A percentile compares a stretch with the other conserved stretches of the same genome.
Conservation (phyloP, 2,329 filamentous ascomycete species). For the Exophiala sp. region DNA sequence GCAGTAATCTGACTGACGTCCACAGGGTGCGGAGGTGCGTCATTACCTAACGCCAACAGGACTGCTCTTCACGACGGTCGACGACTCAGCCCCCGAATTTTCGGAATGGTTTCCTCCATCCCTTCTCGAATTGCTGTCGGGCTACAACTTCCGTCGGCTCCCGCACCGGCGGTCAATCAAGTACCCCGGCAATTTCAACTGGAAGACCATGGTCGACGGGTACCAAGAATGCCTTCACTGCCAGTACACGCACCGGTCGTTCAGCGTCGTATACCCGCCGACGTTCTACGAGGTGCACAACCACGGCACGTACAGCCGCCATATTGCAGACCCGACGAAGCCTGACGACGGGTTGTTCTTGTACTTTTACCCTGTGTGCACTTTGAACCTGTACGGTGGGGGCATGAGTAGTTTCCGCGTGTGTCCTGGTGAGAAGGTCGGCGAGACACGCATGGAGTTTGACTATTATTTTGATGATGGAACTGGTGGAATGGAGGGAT, state of each 20-base stretch:
- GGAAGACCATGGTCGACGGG: slow-evolving; percentile 60
- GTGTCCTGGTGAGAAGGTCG: slow-evolving; percentile 50
- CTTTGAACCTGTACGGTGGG: slow-evolving; percentile 56
- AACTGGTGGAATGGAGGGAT: slow-evolving; percentile 44
- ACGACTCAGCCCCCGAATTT: slow-evolving; percentile 47
- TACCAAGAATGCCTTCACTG: slow-evolving; percentile 60
- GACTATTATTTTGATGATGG: slow-evolving; percentile 55
- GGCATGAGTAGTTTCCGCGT: slow-evolving; percentile 58
- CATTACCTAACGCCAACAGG: slow-evolving; percentile 50
- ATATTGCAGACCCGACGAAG: slow-evolving; percentile 53
- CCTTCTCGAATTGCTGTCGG: slow-evolving; percentile 47
- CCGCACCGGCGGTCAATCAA: slow-evolving; percentile 52
- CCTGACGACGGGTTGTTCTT: slow-evolving; percentile 54
- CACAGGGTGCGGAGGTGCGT: slow-evolving; percentile 34
- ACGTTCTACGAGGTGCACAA: slow-evolving; percentile 56
- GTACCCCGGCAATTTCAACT: slow-evolving; percentile 58
- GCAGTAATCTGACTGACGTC: neutral
- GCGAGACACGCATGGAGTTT: slow-evolving; percentile 55
- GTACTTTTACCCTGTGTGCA: slow-evolving; percentile 58
- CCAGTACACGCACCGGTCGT: slow-evolving; percentile 57
- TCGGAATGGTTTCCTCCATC: slow-evolving; percentile 52
- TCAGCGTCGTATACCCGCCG: slow-evolving; percentile 54
- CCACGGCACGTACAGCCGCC: slow-evolving; percentile 54
- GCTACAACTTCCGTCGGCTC: slow-evolving; percentile 53
- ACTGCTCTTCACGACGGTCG: slow-evolving; percentile 52